Evolutionary conservation across 2,329 filamentous ascomycete species (phyloP).

Genomic region (Sphaerulina vaccinii): DNA sequence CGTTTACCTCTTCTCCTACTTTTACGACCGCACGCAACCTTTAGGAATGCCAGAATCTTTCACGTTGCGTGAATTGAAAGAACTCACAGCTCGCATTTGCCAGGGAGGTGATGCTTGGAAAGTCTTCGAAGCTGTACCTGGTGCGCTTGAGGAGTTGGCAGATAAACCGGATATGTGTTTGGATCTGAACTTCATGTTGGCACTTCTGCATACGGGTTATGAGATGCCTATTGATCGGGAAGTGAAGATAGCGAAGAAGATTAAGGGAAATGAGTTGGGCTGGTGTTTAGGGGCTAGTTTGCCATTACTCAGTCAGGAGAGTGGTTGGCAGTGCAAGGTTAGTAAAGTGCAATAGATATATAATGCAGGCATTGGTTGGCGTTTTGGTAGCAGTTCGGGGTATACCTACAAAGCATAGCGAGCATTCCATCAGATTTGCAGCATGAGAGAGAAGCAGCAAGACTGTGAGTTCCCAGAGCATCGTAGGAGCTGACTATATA

Average conservation of each 20-base stretch:
- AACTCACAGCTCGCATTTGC: constrained; percentile 82
- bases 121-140: constrained; percentile 72
- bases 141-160: constrained; percentile 74
- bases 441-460: too few relatives aligned
- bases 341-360: constrained; percentile 20
- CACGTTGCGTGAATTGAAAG: constrained; percentile 83
- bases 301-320: constrained; percentile 33
- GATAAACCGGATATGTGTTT: constrained; percentile 88
- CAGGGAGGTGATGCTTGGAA: constrained; percentile 81
- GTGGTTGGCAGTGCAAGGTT: constrained; percentile 33
- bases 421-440: too few relatives aligned
- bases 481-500: too few relatives aligned
- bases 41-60: constrained; percentile 99
- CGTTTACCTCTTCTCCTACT: constrained; percentile 96
- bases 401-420: too few relatives aligned
- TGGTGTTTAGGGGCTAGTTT: constrained; percentile 92
- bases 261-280: constrained; percentile 91
- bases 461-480: too few relatives aligned
- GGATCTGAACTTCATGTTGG: constrained; percentile 95
- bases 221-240: constrained; percentile 97
- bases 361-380: not conserved
- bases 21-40: constrained; percentile 90
- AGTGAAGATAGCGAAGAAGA: constrained; percentile 98
- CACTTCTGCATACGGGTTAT: constrained; percentile 89
- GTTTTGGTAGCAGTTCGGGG: too few relatives aligned